A percentile compares a stretch with the other conserved stretches of the same genome.
These are phyloP conservation scores for Geotrichum candidum DNA, from an alignment of 1,139 yeast genomes.

Conservation along the genomic window DNA sequence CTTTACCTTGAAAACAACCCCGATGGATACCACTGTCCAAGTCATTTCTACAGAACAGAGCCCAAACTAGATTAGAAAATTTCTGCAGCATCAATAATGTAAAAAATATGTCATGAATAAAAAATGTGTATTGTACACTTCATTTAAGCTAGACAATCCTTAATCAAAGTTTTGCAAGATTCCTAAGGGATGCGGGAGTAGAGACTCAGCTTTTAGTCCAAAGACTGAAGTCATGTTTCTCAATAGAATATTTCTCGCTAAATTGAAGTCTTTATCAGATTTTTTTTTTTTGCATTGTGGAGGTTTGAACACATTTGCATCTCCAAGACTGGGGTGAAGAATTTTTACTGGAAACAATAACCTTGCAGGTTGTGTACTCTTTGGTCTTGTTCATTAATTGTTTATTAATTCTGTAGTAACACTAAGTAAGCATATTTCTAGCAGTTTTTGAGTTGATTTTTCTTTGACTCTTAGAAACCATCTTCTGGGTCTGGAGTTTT, in stretches of 20 bases:
- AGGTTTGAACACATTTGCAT: neutral
- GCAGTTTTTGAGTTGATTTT: too few species aligned
- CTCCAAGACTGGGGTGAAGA: neutral
- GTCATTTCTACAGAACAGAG: constrained; percentile 60
- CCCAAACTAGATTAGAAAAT: constrained; percentile 20
- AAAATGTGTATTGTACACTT: too few species aligned
- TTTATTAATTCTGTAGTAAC: too few species aligned
- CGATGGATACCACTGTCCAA: constrained; percentile 80
- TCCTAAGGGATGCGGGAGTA: too few species aligned
- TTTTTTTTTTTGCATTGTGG: neutral
- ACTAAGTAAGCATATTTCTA: too few species aligned
- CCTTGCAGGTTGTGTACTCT: neutral
- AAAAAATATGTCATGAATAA: too few species aligned
- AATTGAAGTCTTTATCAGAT: neutral
- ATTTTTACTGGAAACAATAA: neutral
- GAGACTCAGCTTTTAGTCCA: too few species aligned
- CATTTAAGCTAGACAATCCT: too few species aligned
- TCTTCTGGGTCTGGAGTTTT: neutral
- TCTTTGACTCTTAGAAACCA: too few species aligned
- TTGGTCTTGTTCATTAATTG: neutral
- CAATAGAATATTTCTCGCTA: neutral
- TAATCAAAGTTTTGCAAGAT: too few species aligned
- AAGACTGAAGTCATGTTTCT: too few species aligned
- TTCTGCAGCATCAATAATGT: neutral
- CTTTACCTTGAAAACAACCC: constrained; percentile 73